Evolutionary conservation across 2,329 filamentous ascomycete genomes (phyloP).

Genomic region (Daldinia sp.): DNA sequence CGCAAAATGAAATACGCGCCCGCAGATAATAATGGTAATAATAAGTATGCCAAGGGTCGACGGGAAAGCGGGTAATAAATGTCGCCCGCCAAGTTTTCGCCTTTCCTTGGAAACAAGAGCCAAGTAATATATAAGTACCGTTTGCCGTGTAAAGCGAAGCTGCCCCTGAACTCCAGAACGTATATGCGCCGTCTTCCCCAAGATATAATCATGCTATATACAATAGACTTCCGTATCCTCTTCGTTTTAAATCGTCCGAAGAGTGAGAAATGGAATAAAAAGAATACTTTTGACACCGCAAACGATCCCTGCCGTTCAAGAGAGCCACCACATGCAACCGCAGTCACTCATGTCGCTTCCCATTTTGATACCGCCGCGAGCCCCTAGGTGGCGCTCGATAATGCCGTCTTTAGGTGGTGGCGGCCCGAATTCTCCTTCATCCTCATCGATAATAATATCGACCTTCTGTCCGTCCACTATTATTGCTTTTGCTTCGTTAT

Average conservation of each 20-base stretch:
- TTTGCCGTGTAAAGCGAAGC: constrained; percentile 11
- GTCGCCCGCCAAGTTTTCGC: neutral
- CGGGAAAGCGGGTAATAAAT: neutral
- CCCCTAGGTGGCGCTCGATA: constrained; percentile 27
- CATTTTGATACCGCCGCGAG: constrained; percentile 31
- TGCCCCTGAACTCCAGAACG: constrained; percentile 32
- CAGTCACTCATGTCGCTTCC: constrained; percentile 57
- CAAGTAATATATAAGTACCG: constrained; percentile 10
- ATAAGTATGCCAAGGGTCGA: neutral
- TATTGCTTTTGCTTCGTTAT: constrained; percentile 48
- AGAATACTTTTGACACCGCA: neutral
- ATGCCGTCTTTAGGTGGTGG: constrained; percentile 8
- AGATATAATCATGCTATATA: constrained; percentile 33
- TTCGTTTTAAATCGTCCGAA: constrained; percentile 10
- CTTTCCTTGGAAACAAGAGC: neutral
- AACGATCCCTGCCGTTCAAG: constrained; percentile 44
- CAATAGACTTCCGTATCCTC: constrained; percentile 13
- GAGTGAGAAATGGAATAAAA: constrained; percentile 5
- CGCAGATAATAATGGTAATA: neutral
- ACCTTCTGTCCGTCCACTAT: constrained; percentile 53
- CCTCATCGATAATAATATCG: constrained; percentile 56
- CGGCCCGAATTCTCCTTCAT: constrained; percentile 37
- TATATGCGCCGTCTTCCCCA: constrained; percentile 31
- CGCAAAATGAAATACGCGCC: constrained; percentile 6
- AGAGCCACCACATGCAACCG: constrained; percentile 63